Evolutionary conservation across 2,329 filamentous ascomycete genomes (phyloP), one percentile per base, ranked within the genome.

Genomic region (Alternaria gansuensis): DNA sequence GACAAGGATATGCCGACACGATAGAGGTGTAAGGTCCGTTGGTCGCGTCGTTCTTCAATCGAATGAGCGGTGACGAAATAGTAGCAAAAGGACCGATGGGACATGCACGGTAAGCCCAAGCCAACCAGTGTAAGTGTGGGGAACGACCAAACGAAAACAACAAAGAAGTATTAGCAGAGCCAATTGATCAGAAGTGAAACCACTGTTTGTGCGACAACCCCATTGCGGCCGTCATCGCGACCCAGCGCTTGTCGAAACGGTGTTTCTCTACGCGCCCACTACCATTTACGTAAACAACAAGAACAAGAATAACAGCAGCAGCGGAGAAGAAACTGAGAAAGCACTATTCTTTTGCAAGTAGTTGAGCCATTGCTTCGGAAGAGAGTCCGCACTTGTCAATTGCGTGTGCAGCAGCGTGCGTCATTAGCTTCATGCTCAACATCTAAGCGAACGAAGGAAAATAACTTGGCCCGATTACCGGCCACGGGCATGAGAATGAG

Each of bases 331-430:
- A 37, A 36, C 13, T 40, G 43, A 31, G 29, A 3, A 48, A 26
- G 45, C 39, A 51, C 26, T 43, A 48, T 51, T 43, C 31, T 44
- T 45, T 49, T 52, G 50, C 51, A 62, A 34, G 52, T 54, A 41
- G 58, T 64, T 62, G 59, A 59, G 57, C 59, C 61, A 62, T 58
- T 62, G 61, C 55, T 52, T 67, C 64, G 62, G 67, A 69, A 70
- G 54, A 66, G 54, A 59, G 57, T 67, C 66, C 66, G 66, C 65
- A 57, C 59, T 62, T 54, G 55, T 60, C 60, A 60, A 57, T 60
- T 48, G 65, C 54, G 60, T 61, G 60, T 66, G 67, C 68, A 71
- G 68, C 63, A 65, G 62, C 65, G 67, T 68, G 68, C 68, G 60
- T 67, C 63, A 37, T 67, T 70, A 70, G 68, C 66, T 53, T 67